Evolutionary conservation across 805 yeast species (phyloP), one percentile per base, ranked within the genome.

Genomic region (Komagataella kurtzmanii): DNA sequence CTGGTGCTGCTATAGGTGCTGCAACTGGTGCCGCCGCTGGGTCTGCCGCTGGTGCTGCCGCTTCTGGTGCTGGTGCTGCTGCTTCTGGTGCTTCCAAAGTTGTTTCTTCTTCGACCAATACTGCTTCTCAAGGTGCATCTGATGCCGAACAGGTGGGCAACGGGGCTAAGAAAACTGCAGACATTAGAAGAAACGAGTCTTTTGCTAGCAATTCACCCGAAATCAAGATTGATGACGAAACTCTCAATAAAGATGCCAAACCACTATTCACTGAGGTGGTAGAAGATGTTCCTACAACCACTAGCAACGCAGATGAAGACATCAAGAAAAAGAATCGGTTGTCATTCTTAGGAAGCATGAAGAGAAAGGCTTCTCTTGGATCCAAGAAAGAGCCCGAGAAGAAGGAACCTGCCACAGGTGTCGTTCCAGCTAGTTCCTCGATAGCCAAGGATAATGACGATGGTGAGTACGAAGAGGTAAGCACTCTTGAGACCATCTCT

Each of bases 401-500:
- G 30, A 23, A 46, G 17, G 49, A 50, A 7, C 30, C 47, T 24
- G 55, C 48, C 3, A 51, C 50, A 3, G 54, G 49, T 7, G 51
- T 52, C 30, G 54, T 52, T 14, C 50, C 51, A 5, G 51, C 43
- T 21, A 52, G 24, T 2, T 50, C 51, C 17, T 30, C 40, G 14
- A 14, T 44, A 49, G 30, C n/a, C 17, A 21, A 48, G 17, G 45
- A 24, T 23, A 6, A 44, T 40, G 56, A 53, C 40, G 40, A 30
- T 8, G 40, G 14, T 43, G 65, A 61, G n/a, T 63, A 56, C 49
- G 65, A 58, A 19, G 72, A 68, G 47, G 69, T 65, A 47, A 58
- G 62, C 19, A 62, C 69, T 6, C 74, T 76, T 56, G 79, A 76
- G 60, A 77, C 79, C 44, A 74, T 78, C 30, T 68, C 72, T 40